Evolutionary conservation across 148 eudicot genomes (phyloP).

Genomic region (Camellia sinensis): DNA sequence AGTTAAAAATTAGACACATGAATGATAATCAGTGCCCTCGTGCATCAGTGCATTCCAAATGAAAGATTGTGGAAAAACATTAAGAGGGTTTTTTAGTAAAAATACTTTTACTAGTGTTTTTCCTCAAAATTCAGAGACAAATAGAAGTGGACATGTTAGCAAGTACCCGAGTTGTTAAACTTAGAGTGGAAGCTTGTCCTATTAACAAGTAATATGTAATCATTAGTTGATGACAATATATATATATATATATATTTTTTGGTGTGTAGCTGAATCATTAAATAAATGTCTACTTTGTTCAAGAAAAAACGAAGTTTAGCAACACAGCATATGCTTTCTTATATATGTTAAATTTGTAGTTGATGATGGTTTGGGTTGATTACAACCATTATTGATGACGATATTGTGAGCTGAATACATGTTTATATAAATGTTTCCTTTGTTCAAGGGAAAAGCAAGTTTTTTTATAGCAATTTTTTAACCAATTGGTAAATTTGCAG

Average conservation of each 20-base stretch:
- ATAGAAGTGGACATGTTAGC: background rate
- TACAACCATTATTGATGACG: background rate
- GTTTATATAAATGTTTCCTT: background rate
- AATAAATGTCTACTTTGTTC: background rate
- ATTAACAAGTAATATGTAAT: background rate
- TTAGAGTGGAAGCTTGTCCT: background rate
- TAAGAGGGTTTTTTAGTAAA: background rate
- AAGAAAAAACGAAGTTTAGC: background rate
- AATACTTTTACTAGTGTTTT: background rate
- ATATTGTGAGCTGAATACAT: background rate
- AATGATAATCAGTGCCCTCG: background rate
- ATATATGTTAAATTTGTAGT: background rate
- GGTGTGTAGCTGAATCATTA: background rate
- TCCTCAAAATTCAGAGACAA: background rate
- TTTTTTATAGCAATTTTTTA: background rate
- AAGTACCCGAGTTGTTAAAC: background rate
- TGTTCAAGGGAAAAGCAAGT: background rate
- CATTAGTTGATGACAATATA: background rate
- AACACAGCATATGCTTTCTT: background rate
- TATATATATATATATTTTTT: background rate
- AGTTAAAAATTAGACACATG: background rate
- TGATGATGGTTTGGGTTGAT: background rate
- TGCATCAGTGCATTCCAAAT: background rate
- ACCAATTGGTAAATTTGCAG: slow-evolving; percentile 37
- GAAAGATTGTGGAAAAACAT: background rate